phyloP scores from a whole-genome alignment of 2,329 filamentous ascomycete species.

The Pyricularia sp. region DNA sequence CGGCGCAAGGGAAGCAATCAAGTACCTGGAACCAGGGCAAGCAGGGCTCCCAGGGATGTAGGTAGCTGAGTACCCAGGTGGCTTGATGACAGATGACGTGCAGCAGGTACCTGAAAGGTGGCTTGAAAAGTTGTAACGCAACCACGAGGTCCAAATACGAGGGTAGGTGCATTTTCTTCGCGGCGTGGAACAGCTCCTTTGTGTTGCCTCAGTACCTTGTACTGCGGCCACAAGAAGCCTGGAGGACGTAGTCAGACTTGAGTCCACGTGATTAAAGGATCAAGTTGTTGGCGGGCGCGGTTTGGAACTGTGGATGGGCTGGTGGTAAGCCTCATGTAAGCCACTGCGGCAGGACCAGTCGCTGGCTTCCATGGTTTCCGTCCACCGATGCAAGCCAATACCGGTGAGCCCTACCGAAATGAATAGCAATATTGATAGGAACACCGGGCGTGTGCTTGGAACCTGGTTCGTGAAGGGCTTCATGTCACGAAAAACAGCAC shows the following conservation, averaged over 20 bases:
- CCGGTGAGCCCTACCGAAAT: not conserved
- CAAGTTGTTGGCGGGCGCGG: not conserved
- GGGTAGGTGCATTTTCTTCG: not conserved
- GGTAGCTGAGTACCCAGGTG: not conserved
- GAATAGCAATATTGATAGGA: not conserved
- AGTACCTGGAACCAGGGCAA: not conserved
- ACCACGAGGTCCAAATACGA: not conserved
- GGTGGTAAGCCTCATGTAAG: not conserved
- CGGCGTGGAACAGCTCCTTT: not conserved
- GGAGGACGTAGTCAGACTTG: not conserved
- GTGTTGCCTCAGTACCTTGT: not conserved
- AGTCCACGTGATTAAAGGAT: not conserved
- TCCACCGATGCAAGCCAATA: not conserved
- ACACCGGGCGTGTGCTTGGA: not conserved
- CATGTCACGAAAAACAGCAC: not conserved
- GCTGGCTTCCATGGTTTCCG: not conserved
- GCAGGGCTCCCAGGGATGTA: not conserved
- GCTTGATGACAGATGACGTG: not conserved
- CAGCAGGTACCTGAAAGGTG: not conserved
- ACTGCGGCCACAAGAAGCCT: not conserved
- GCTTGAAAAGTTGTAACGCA: not conserved
- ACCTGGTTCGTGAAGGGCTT: not conserved
- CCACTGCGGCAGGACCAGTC: not conserved
- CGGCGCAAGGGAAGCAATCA: not conserved
- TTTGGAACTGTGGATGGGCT: not conserved